These are phyloP conservation scores for Actinomortierella wolfii DNA, from an alignment of 371 early-diverging fungal genomes.

Conservation along the genomic window DNA sequence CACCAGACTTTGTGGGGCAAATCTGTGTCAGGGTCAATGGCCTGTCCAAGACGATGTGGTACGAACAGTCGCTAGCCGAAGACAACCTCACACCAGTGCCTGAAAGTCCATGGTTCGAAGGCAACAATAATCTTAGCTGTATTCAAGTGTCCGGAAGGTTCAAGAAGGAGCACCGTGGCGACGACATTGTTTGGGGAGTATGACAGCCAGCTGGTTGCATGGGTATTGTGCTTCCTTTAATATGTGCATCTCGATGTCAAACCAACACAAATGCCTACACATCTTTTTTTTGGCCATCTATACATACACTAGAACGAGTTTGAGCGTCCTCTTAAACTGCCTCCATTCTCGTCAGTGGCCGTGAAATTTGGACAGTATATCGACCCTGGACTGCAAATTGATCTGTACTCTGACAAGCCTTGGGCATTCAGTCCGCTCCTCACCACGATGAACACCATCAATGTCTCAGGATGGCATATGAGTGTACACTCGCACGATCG, in stretches of 20 bases:
- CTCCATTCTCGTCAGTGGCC: slow-evolving; percentile 75
- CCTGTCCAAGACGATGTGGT: slow-evolving; percentile 49
- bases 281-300: background rate
- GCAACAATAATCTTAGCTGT: slow-evolving; percentile 61
- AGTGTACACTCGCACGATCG: slow-evolving; percentile 9
- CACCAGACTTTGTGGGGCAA: slow-evolving; percentile 68
- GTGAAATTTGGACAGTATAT: slow-evolving; percentile 76
- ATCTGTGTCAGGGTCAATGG: slow-evolving; percentile 69
- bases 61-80: slow-evolving; percentile 48
- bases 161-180: slow-evolving; percentile 62
- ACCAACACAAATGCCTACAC: background rate
- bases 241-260: background rate
- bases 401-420: slow-evolving; percentile 75
- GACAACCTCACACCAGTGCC: slow-evolving; percentile 41
- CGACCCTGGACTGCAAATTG: slow-evolving; percentile 79
- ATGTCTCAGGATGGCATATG: slow-evolving; percentile 45
- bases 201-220: background rate
- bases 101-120: slow-evolving; percentile 57
- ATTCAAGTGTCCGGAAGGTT: slow-evolving; percentile 77
- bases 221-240: background rate
- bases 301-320: slow-evolving; percentile 77
- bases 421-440: slow-evolving; percentile 77
- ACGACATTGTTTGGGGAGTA: slow-evolving; percentile 76
- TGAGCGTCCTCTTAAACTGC: slow-evolving; percentile 68
- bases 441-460: slow-evolving; percentile 73